Evolutionary conservation across 768 basidiomycete species (phyloP).

Genomic region (Collybiopsis confluens): DNA sequence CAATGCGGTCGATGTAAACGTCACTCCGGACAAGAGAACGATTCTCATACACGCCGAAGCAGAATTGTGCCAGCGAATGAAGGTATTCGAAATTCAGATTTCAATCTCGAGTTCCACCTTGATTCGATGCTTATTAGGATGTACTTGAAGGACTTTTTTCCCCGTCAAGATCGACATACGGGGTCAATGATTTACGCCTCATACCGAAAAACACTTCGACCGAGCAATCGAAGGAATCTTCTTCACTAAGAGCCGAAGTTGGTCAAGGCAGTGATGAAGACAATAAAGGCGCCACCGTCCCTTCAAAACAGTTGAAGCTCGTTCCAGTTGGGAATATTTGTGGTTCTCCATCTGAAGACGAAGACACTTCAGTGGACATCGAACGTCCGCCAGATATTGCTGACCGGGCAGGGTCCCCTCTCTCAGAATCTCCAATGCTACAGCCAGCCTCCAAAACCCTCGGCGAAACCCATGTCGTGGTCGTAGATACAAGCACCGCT

Average conservation of each 20-base stretch:
- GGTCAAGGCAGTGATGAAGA: not conserved
- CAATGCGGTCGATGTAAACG: constrained; percentile 69
- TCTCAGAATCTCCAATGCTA: not conserved
- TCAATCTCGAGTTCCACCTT: not conserved
- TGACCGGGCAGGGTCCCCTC: not conserved
- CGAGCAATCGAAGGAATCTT: not conserved
- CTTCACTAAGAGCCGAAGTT: not conserved
- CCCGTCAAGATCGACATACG: constrained; percentile 69
- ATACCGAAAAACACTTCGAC: not conserved
- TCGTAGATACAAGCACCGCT: not conserved
- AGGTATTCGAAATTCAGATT: constrained; percentile 41
- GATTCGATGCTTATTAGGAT: constrained; percentile 35
- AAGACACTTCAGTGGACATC: not conserved
- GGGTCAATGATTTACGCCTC: constrained; percentile 32
- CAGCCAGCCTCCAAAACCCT: constrained; percentile 85
- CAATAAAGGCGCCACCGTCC: not conserved
- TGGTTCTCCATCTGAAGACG: not conserved
- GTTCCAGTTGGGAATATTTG: not conserved
- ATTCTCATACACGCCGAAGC: constrained; percentile 87
- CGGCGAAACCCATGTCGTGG: constrained; percentile 32
- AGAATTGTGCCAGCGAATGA: constrained; percentile 72
- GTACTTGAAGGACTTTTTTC: constrained; percentile 68
- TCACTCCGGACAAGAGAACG: constrained; percentile 95
- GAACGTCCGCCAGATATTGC: not conserved
- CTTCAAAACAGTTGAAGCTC: no score